These are phyloP conservation scores for Acer saccharum DNA, from an alignment of 345 rosid genomes.

Conservation along the genomic window DNA sequence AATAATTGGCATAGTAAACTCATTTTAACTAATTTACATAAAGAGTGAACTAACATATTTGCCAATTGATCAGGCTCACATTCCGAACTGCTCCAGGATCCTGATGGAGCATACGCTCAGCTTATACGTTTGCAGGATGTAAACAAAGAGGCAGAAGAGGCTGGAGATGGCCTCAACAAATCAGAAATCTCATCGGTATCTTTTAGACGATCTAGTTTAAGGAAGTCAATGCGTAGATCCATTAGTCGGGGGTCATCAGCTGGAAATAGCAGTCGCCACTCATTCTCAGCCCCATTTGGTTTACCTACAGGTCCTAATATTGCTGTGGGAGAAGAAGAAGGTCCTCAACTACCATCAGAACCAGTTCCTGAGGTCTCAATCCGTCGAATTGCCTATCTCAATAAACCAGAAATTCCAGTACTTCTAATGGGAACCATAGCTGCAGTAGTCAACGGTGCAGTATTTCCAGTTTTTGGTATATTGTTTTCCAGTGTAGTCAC, in stretches of 20 bases:
- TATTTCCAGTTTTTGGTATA: constrained; percentile 62
- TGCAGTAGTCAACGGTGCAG: constrained; percentile 51
- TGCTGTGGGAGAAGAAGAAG: constrained; percentile 30
- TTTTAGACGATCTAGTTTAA: constrained; percentile 40
- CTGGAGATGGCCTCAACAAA: constrained; percentile 39
- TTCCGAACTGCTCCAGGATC: constrained; percentile 61
- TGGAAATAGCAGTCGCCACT: constrained; percentile 62
- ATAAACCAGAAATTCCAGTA: constrained; percentile 80
- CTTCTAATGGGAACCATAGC: constrained; percentile 58
- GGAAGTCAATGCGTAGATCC: constrained; percentile 44
- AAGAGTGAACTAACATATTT: constrained; percentile 3
- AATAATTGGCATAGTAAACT: neutral
- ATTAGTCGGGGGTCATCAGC: constrained; percentile 59
- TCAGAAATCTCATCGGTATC: constrained; percentile 37
- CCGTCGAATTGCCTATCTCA: constrained; percentile 60
- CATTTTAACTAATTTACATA: constrained; percentile 1
- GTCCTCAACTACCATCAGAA: constrained; percentile 24
- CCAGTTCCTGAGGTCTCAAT: constrained; percentile 48
- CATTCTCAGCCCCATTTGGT: constrained; percentile 60
- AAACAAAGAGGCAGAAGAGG: constrained; percentile 42
- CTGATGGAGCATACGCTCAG: constrained; percentile 86
- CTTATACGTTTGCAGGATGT: constrained; percentile 76
- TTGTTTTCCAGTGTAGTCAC: constrained; percentile 54
- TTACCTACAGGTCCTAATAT: constrained; percentile 45
- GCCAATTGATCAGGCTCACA: constrained; percentile 55